Evolutionary conservation across 306 rosid genomes (phyloP).

Genomic region (Phaseolus lunatus): DNA sequence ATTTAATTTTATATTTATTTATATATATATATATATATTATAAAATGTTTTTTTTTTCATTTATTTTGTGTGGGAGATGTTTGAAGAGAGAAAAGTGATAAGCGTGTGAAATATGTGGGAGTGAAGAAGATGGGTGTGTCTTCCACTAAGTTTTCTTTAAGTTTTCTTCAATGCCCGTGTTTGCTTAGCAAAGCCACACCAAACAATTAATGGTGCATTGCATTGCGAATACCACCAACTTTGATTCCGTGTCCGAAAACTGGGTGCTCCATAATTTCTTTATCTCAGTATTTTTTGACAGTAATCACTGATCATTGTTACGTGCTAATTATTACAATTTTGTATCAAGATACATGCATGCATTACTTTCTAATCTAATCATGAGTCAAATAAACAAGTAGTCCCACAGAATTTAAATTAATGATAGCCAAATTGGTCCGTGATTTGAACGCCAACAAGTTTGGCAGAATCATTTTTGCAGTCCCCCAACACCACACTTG

Average conservation of each 20-base stretch:
- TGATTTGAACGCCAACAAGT: background rate
- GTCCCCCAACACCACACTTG: slow-evolving; percentile 42
- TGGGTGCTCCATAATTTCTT: background rate
- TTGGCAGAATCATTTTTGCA: slow-evolving; percentile 34
- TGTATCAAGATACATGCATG: background rate
- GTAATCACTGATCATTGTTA: too few relatives aligned
- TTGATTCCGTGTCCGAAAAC: slow-evolving; percentile 20
- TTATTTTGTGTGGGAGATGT: slow-evolving; percentile 24
- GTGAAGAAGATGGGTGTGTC: slow-evolving; percentile 3
- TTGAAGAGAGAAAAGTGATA: background rate
- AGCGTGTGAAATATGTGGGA: slow-evolving; percentile 18
- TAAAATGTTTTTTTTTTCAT: too few relatives aligned
- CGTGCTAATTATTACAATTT: slow-evolving; percentile 14
- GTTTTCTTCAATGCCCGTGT: slow-evolving; percentile 10
- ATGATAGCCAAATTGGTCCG: slow-evolving; percentile 5
- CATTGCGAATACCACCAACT: slow-evolving; percentile 5
- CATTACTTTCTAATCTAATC: background rate
- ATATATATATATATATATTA: too few relatives aligned
- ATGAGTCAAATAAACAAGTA: slow-evolving; percentile 3
- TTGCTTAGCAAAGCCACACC: slow-evolving; percentile 27
- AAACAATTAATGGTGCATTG: background rate
- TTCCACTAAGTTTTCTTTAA: too few relatives aligned
- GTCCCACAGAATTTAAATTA: slow-evolving; percentile 27
- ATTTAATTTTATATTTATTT: too few relatives aligned
- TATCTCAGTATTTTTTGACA: background rate